phyloP scores from a whole-genome alignment of 2,329 filamentous ascomycete species.

The Mycosphaerella sp. region DNA sequence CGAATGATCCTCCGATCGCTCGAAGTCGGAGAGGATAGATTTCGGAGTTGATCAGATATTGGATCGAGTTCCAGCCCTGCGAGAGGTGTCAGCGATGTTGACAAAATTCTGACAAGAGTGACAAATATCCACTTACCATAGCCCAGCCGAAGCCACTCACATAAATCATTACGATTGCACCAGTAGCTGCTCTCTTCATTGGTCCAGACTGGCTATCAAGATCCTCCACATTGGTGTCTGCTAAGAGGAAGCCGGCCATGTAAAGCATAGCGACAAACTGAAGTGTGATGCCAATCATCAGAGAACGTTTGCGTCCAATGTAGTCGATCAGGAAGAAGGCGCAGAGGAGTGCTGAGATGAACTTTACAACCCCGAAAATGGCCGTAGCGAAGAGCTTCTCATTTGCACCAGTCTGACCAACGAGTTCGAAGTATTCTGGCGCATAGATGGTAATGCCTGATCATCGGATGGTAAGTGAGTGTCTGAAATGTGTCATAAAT shows the following conservation, averaged over 20 bases:
- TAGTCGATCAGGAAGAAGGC: constrained; percentile 74
- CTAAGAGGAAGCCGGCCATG: constrained; percentile 51
- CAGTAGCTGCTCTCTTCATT: constrained; percentile 56
- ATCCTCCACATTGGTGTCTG: constrained; percentile 52
- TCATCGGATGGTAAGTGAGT: too few relatives aligned
- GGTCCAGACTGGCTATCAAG: constrained; percentile 43
- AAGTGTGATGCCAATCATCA: constrained; percentile 38
- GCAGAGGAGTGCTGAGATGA: constrained; percentile 60
- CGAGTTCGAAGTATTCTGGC: constrained; percentile 63
- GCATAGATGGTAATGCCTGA: constrained; percentile 65
- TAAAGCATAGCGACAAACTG: constrained; percentile 47
- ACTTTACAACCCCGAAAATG: constrained; percentile 70
- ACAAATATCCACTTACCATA: constrained; percentile 36
- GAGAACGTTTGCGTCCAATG: constrained; percentile 62
- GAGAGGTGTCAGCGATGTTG: constrained; percentile 24
- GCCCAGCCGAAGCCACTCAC: constrained; percentile 64
- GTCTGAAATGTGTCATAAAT: too few relatives aligned
- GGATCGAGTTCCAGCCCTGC: constrained; percentile 37
- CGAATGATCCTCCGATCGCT: constrained; percentile 62
- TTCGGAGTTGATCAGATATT: constrained; percentile 72
- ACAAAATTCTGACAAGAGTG: neutral
- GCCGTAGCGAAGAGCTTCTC: constrained; percentile 68
- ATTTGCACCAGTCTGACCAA: constrained; percentile 62
- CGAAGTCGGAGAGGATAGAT: constrained; percentile 70
- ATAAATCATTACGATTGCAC: constrained; percentile 49